Conservation (phyloP, 2,329 filamentous ascomycete species). For the Chaetomiaceae sp. region DNA sequence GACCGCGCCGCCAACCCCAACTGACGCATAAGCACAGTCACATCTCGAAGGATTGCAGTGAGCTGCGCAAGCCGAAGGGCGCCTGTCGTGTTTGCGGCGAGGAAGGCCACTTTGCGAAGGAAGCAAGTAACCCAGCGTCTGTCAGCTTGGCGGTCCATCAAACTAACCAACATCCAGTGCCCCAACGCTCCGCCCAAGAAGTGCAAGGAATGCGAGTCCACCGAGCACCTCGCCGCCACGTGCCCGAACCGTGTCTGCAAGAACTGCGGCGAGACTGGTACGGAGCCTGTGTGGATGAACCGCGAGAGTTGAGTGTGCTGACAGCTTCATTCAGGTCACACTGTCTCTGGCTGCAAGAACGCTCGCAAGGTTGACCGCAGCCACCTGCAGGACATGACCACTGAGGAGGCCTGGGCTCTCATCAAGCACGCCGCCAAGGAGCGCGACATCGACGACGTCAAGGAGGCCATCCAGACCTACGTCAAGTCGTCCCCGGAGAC, state of each 20-base stretch:
- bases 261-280: constrained; percentile 60
- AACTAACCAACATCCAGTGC: constrained; percentile 55
- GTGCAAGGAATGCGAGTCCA: constrained; percentile 44
- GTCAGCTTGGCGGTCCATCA: constrained; percentile 40
- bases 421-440: constrained; percentile 49
- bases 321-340: constrained; percentile 45
- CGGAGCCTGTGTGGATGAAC: constrained; percentile 37
- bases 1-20: constrained; percentile 8
- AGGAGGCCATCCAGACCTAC: constrained; percentile 56
- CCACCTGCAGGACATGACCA: constrained; percentile 43
- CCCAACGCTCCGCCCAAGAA: constrained; percentile 39
- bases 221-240: constrained; percentile 48
- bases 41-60: constrained; percentile 61
- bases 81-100: constrained; percentile 45
- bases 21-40: constrained; percentile 40
- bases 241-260: constrained; percentile 52
- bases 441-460: constrained; percentile 59
- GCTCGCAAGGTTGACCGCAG: constrained; percentile 55
- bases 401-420: constrained; percentile 55
- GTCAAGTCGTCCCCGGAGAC: constrained; percentile 55
- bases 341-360: constrained; percentile 51
- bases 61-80: constrained; percentile 41
- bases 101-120: constrained; percentile 38
- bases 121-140: too few species aligned
- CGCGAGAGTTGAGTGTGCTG: neutral